phyloP scores from a whole-genome alignment of 2,329 filamentous ascomycete species.

The Curvularia lunata region DNA sequence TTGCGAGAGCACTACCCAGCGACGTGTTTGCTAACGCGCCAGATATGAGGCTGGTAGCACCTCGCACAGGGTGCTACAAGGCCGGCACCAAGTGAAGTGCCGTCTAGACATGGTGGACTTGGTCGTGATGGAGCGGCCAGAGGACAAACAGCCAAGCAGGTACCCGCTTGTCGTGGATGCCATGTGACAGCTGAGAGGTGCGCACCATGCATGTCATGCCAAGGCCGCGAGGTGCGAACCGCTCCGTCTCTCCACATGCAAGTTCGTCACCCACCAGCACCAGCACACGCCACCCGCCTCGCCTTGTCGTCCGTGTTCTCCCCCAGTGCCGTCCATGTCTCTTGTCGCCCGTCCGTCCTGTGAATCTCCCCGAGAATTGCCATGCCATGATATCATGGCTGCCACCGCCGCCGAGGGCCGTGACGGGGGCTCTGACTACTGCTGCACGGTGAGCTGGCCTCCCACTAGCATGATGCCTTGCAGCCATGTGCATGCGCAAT shows the following conservation, averaged over 20 bases:
- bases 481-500: conserved; percentile 16
- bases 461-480: conserved; percentile 19
- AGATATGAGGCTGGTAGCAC: conserved; percentile 1
- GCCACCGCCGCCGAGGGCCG: conserved; percentile 5
- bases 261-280: not conserved
- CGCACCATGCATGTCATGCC: conserved; percentile 16
- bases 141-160: conserved; percentile 20
- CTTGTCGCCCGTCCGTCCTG: not conserved
- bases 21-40: conserved; percentile 13
- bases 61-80: not conserved
- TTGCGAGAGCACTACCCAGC: not conserved
- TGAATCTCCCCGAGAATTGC: not conserved
- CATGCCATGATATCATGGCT: conserved; percentile 12
- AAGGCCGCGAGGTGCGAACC: conserved; percentile 22
- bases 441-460: conserved; percentile 25
- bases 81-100: not conserved
- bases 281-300: conserved; percentile 7
- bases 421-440: conserved; percentile 13
- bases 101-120: not conserved
- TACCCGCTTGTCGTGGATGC: conserved; percentile 24
- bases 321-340: not conserved
- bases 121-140: not conserved
- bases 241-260: conserved; percentile 15
- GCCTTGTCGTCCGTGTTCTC: not conserved
- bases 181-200: conserved; percentile 22